These are phyloP conservation scores for Sporothrix mexicana DNA, from an alignment of 2,329 filamentous ascomycete genomes.

Conservation along the genomic window DNA sequence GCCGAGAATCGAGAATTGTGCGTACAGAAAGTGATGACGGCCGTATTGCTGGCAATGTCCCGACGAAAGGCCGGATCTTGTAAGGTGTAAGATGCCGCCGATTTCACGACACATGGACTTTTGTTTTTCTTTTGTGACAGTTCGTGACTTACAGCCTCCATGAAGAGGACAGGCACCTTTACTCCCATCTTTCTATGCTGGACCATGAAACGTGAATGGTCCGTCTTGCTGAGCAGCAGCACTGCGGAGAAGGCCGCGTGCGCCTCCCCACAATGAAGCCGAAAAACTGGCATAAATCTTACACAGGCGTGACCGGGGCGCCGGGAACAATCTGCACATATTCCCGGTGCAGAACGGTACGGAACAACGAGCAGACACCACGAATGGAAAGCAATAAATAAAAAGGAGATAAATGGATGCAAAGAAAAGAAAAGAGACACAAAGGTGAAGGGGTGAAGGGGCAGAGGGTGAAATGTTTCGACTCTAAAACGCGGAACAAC, in stretches of 20 bases:
- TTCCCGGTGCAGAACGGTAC: neutral
- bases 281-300: neutral
- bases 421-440: neutral
- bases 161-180: neutral
- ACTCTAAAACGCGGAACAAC: neutral
- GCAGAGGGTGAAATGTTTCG: too few species aligned
- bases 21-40: too few species aligned
- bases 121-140: too few species aligned
- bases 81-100: too few species aligned
- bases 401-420: neutral
- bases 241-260: neutral
- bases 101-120: too few species aligned
- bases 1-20: too few species aligned
- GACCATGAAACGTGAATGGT: too few species aligned
- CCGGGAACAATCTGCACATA: neutral
- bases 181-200: neutral
- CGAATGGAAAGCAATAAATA: too few species aligned
- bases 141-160: too few species aligned
- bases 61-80: too few species aligned
- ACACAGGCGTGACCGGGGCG: neutral
- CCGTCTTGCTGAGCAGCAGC: too few species aligned
- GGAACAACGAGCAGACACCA: neutral
- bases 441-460: neutral
- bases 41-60: too few species aligned
- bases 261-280: neutral